phyloP scores from a whole-genome alignment of 2,329 filamentous ascomycete genomes.

The Neofusicoccum kwambonambiense region DNA sequence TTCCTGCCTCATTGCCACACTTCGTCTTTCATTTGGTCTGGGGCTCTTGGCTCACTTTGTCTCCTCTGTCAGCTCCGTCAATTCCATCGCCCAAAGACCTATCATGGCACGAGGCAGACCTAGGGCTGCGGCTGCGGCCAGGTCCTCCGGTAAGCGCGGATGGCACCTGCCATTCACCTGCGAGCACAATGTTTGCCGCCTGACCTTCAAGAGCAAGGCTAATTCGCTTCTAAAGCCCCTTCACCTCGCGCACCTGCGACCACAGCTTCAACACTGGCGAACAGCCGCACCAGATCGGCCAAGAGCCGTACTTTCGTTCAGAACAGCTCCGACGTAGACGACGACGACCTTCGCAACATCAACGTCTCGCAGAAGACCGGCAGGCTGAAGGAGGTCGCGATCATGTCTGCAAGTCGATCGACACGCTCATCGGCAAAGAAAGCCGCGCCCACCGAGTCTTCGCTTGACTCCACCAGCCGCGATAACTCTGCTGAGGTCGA shows the following conservation, averaged over 20 bases:
- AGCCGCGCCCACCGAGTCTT: conserved; percentile 17
- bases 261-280: background rate
- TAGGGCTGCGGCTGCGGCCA: background rate
- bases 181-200: background rate
- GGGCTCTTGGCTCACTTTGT: background rate
- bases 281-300: background rate
- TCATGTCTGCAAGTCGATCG: conserved; percentile 24
- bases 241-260: background rate
- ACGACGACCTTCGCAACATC: background rate
- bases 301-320: conserved; percentile 27
- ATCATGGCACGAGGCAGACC: conserved; percentile 9
- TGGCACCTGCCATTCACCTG: background rate
- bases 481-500: conserved; percentile 52
- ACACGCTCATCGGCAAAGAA: conserved; percentile 19
- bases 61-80: background rate
- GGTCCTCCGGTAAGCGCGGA: conserved; percentile 1
- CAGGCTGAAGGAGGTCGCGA: conserved; percentile 33
- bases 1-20: background rate
- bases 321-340: conserved; percentile 34
- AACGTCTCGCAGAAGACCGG: background rate
- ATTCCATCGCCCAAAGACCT: background rate
- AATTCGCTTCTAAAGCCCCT: background rate
- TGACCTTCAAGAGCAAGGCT: background rate
- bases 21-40: background rate
- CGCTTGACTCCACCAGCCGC: conserved; percentile 6